phyloP scores from a whole-genome alignment of 192 early-diverging fungal species.

The Backusella australiensis region DNA sequence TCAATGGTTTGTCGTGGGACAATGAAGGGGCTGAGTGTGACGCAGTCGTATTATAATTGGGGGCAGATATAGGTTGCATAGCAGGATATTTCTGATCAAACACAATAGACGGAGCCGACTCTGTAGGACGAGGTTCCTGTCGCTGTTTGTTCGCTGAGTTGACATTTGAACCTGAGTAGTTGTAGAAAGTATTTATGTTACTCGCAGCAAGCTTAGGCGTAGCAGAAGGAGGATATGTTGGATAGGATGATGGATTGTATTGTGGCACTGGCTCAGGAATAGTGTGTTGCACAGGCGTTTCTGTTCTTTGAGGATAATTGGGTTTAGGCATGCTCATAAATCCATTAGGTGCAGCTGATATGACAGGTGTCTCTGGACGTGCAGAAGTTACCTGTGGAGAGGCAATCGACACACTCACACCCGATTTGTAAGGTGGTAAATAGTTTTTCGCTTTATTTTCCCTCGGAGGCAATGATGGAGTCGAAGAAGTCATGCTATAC shows the following conservation, averaged over 20 bases:
- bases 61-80: background rate
- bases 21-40: background rate
- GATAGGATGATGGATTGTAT: background rate
- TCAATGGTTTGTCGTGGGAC: background rate
- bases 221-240: background rate
- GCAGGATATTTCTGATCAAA: constrained; percentile 1
- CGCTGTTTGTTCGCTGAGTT: background rate
- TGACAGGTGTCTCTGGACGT: constrained; percentile 5
- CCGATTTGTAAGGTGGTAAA: background rate
- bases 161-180: background rate
- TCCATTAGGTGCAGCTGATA: background rate
- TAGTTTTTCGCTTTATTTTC: background rate
- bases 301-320: background rate
- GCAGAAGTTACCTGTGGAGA: background rate
- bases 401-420: background rate
- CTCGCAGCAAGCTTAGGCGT: background rate
- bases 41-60: background rate
- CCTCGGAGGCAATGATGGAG: background rate
- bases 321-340: background rate
- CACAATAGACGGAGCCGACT: background rate
- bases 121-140: background rate
- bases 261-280: background rate
- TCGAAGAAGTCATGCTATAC: background rate
- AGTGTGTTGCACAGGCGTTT: background rate
- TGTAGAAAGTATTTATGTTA: background rate